phyloP scores from a whole-genome alignment of 768 basidiomycete species.

The Naganishia randhawae region DNA sequence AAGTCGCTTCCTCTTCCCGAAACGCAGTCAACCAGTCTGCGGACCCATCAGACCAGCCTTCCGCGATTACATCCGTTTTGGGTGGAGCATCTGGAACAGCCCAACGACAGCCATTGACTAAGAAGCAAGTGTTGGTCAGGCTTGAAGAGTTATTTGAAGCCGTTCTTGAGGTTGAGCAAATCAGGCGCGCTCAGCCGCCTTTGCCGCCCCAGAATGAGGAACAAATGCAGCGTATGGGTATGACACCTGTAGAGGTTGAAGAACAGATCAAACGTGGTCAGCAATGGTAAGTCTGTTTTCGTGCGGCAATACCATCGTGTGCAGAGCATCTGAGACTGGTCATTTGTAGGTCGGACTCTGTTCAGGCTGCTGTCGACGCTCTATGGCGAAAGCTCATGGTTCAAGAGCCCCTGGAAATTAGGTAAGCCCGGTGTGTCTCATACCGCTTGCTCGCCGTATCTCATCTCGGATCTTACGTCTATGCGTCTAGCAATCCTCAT shows the following conservation, averaged over 20 bases:
- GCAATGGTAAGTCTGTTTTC: conserved; percentile 23
- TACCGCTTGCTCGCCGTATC: background rate
- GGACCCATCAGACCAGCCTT: conserved; percentile 16
- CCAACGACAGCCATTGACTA: conserved; percentile 57
- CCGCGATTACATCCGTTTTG: conserved; percentile 1
- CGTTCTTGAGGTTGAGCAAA: conserved; percentile 77
- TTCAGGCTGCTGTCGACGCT: conserved; percentile 56
- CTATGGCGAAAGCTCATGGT: conserved; percentile 80
- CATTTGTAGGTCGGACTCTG: conserved; percentile 6
- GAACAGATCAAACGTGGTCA: conserved; percentile 20
- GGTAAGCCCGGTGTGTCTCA: conserved; percentile 55
- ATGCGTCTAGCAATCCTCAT: conserved; percentile 71
- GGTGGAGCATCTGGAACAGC: background rate
- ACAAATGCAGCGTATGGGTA: conserved; percentile 23
- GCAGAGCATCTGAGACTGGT: background rate
- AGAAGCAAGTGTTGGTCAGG: conserved; percentile 70
- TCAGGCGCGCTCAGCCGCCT: conserved; percentile 72
- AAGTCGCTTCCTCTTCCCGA: conserved; percentile 62
- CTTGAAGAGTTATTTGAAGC: conserved; percentile 82
- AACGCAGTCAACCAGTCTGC: conserved; percentile 29
- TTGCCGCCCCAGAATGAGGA: conserved; percentile 38
- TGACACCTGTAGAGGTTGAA: conserved; percentile 36
- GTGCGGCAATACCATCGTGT: background rate
- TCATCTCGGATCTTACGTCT: background rate
- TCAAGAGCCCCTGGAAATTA: conserved; percentile 88